Evolutionary conservation across 2,329 filamentous ascomycete species (phyloP), one percentile per base, ranked within the genome.

Genomic region (Didymella arachidicola): DNA sequence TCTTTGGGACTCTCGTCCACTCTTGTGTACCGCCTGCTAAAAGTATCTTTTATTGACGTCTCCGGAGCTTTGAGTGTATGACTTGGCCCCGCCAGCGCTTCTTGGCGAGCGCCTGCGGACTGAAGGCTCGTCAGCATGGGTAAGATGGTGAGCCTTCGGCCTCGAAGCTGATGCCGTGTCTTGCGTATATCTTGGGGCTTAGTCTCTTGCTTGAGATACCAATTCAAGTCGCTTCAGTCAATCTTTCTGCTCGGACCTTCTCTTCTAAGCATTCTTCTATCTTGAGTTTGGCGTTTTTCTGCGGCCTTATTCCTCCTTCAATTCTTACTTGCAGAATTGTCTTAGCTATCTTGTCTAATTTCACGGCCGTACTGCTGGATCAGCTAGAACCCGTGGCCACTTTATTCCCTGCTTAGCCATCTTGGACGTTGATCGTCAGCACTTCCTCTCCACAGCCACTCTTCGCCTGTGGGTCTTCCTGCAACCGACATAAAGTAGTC

Each of bases 51-150:
- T 27, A 4, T 38, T 53, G 30, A 26, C 32, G 46, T 61, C 47
- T 51, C 44, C 48, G 59, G 59, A 46, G 53, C 45, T 57, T 54
- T 60, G 53, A 52, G 46, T 60, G 70, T 71, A 51, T 69, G 68
- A 71, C 70, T 72, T 72, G 70, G 69, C 68, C 59, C 49, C 30
- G 46, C 49, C 44, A 47, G 34, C 32, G 44, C 43, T 16, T 46
- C 68, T 70, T 72, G 68, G 69, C 69, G 49, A 59, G 59, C 62
- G 59, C 41, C 53, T 48, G 53, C 53, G 62, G 62, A 50, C 42
- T 52, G 32, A 26, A 53, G 39, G 51, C 42, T 45, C 41, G 38
- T 45, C 52, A 56, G 51, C 43, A 56, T 44, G 51, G 46, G 45
- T 51, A 22, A 53, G 32, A 44, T 39, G 55, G 44, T 49, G 27